Percentiles rank a stretch among this genome's conserved stretches.
phyloP scores from a whole-genome alignment of 2,329 filamentous ascomycete species.

The Fusarium hainanense region DNA sequence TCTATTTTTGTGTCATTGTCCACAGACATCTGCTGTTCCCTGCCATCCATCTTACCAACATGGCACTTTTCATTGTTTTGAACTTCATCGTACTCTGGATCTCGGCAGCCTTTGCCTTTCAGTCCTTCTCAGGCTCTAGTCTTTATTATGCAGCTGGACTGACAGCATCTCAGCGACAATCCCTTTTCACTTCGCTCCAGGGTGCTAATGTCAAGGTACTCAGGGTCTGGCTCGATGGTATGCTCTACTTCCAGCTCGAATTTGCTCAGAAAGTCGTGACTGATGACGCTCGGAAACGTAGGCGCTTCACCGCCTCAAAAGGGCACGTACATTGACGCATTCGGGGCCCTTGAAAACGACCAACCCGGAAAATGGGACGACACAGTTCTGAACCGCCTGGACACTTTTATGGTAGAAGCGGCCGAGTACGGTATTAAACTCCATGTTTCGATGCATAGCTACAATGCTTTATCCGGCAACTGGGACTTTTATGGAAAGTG shows the following conservation, averaged over 20 bases:
- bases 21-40: too few relatives aligned
- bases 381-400: slow-evolving; percentile 10
- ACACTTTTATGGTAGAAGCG: slow-evolving; percentile 12
- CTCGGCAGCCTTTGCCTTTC: neutral
- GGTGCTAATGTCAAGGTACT: slow-evolving; percentile 22
- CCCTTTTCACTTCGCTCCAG: neutral
- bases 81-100: too few relatives aligned
- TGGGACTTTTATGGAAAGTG: slow-evolving; percentile 5
- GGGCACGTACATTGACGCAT: neutral
- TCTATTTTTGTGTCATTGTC: too few relatives aligned
- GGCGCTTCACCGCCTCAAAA: neutral
- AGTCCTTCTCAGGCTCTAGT: slow-evolving; percentile 24
- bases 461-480: slow-evolving; percentile 6
- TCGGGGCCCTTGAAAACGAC: neutral
- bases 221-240: slow-evolving; percentile 15
- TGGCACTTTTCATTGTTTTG: too few relatives aligned
- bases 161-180: neutral
- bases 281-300: too few relatives aligned
- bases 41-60: too few relatives aligned
- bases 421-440: slow-evolving; percentile 8
- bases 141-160: slow-evolving; percentile 26
- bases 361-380: neutral
- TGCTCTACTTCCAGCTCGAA: too few relatives aligned
- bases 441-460: slow-evolving; percentile 4
- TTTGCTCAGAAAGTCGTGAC: too few relatives aligned